Conservation (phyloP, 108 stramenopile genomes). For the Nitzschia inconspicua region DNA sequence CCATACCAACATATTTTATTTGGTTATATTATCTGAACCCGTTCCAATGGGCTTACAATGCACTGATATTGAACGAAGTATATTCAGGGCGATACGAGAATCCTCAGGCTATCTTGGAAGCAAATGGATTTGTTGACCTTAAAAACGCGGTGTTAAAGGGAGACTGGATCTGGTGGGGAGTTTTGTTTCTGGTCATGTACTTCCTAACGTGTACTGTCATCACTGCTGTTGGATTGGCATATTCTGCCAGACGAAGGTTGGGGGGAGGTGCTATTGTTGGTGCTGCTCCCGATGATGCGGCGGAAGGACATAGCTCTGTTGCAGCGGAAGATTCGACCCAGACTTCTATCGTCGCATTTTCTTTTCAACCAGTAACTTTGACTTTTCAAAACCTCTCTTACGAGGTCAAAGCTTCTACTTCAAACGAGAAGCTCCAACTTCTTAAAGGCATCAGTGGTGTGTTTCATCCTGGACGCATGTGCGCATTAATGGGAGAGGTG, state of each 20-base stretch:
- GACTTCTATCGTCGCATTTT: slow-evolving; percentile 33
- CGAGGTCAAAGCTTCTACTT: slow-evolving; percentile 56
- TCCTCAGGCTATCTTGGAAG: slow-evolving; percentile 31
- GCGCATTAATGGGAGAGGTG: slow-evolving; percentile 67
- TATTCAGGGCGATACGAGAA: slow-evolving; percentile 23
- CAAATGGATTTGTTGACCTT: slow-evolving; percentile 39
- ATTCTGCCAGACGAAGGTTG: not conserved
- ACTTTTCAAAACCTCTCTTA: slow-evolving; percentile 53
- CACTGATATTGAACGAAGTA: slow-evolving; percentile 51
- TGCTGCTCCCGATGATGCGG: not conserved
- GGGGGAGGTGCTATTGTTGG: too few species aligned
- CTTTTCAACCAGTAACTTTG: slow-evolving; percentile 55
- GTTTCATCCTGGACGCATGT: slow-evolving; percentile 56
- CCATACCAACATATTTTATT: slow-evolving; percentile 45
- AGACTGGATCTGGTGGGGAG: slow-evolving; percentile 55
- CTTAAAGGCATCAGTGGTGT: slow-evolving; percentile 51
- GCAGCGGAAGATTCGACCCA: too few species aligned
- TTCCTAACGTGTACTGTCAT: slow-evolving; percentile 23
- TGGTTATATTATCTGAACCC: slow-evolving; percentile 55
- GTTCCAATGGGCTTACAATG: slow-evolving; percentile 57
- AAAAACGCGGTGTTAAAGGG: slow-evolving; percentile 26
- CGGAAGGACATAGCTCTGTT: not conserved
- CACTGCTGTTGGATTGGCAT: slow-evolving; percentile 38
- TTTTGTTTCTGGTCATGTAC: slow-evolving; percentile 41
- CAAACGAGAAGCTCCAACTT: slow-evolving; percentile 40